Evolutionary conservation across 305 asterid genomes (phyloP), one percentile per base, ranked within the genome.

Genomic region (Ajuga reptans): DNA sequence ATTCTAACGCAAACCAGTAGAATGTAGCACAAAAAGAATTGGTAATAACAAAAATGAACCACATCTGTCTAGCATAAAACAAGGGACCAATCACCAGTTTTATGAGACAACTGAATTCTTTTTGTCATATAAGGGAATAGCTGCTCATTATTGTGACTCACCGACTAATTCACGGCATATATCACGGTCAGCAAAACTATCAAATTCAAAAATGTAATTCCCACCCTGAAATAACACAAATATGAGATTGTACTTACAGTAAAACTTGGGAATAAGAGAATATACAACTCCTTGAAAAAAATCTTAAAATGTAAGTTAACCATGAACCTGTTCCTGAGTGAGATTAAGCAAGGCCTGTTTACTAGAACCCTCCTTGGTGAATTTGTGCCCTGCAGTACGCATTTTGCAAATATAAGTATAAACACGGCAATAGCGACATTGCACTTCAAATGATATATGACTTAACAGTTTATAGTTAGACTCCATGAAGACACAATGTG

Each of bases 151-250:
- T 66, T 61, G 68, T 50, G 49, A 81, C 90, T 86, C 82, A 91
- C 99, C 97, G 50, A 91, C 96, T 79, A 86, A 86, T 57, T 93
- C 96, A 71, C 84, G 81, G 83, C 97, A 93, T 37, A 41, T 86
- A 77, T 93, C 96, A 53, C 99, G 96, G 33, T 93, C 97, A 37
- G 93, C 79, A 78, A 89, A 91, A 75, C 59, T 85, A 60, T 83
- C 88, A 66, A 93, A 91, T 84, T 91, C 95, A 73, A 93, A 89
- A 65, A 91, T 83, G 83, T 80, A 87, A 82, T 66, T 87, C 36
- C 60, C 83, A 11, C 87, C 95, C 97, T 93, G 89, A 71, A 72
- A 80, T 42, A 72, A 71, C 75, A 72, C 63, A 69, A 45, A 63
- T 51, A 41, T 24, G 49, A 58, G 68, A 59, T 27, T 49, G 66